Conservation (phyloP, 2,329 filamentous ascomycete species). For the Ceratocystis diversiconidia region DNA sequence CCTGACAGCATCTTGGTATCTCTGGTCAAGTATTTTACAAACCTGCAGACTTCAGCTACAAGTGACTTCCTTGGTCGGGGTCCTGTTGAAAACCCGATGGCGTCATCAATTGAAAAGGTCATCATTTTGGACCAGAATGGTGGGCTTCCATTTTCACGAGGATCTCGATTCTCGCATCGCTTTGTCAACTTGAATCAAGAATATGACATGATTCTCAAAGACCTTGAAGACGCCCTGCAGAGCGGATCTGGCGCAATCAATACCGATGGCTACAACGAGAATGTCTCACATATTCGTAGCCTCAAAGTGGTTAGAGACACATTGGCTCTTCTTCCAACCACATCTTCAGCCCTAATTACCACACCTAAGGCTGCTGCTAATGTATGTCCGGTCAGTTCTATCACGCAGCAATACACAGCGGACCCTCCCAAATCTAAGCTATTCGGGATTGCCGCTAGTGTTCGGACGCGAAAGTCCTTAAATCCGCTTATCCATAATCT, state of each 20-base stretch:
- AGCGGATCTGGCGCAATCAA: slow-evolving; percentile 13
- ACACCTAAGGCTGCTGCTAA: slow-evolving; percentile 69
- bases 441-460: slow-evolving; percentile 18
- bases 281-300: slow-evolving; percentile 48
- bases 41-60: slow-evolving; percentile 36
- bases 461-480: slow-evolving; percentile 36
- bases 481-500: slow-evolving; percentile 94
- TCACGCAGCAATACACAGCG: slow-evolving; percentile 20
- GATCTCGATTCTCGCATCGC: slow-evolving; percentile 27
- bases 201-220: slow-evolving; percentile 49
- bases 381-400: slow-evolving; percentile 27
- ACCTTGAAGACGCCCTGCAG: slow-evolving; percentile 24
- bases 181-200: slow-evolving; percentile 94
- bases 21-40: slow-evolving; percentile 61
- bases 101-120: slow-evolving; percentile 58
- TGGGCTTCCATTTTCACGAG: slow-evolving; percentile 55
- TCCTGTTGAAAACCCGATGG: slow-evolving; percentile 27
- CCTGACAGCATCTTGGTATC: slow-evolving; percentile 56
- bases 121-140: slow-evolving; percentile 81
- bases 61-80: slow-evolving; percentile 7
- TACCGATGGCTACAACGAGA: slow-evolving; percentile 10
- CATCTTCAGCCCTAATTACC: slow-evolving; percentile 78
- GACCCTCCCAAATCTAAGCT: neutral
- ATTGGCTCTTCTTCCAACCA: slow-evolving; percentile 62
- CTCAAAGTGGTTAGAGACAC: slow-evolving; percentile 56